Evolutionary conservation across 345 rosid species (phyloP).

Genomic region (Passiflora organensis): DNA sequence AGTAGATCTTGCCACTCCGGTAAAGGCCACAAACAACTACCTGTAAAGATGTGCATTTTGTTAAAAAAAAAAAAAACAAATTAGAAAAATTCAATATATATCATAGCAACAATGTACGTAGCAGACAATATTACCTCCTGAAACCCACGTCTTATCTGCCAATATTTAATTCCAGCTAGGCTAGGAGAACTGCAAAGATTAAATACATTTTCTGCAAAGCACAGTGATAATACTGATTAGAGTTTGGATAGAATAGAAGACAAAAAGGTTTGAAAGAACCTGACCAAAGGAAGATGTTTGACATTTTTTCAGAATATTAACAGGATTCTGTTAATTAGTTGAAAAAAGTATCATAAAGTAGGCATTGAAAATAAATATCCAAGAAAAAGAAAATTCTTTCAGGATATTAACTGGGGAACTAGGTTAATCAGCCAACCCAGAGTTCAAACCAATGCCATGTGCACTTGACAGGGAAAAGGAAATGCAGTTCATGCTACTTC

Average conservation of each 20-base stretch:
- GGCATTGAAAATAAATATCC: not conserved
- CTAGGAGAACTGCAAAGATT: conserved; percentile 78
- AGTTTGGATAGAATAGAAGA: conserved; percentile 11
- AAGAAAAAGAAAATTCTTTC: not conserved
- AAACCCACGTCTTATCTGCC: conserved; percentile 65
- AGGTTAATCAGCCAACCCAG: too few relatives aligned
- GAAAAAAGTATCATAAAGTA: too few relatives aligned
- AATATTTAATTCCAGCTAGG: conserved; percentile 57
- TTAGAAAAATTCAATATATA: conserved; percentile 6
- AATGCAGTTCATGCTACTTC: too few relatives aligned
- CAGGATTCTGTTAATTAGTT: too few relatives aligned
- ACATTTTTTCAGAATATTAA: too few relatives aligned
- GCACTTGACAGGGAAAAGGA: too few relatives aligned
- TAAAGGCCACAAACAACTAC: conserved; percentile 87
- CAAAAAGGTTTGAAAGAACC: conserved; percentile 8
- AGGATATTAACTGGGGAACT: too few relatives aligned
- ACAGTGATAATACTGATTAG: conserved; percentile 25
- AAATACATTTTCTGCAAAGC: conserved; percentile 85
- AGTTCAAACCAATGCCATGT: too few relatives aligned
- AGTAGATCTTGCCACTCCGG: conserved; percentile 63
- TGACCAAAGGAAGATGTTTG: too few relatives aligned
- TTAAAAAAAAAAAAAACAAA: conserved; percentile 5
- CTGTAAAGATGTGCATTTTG: conserved; percentile 37
- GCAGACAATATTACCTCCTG: conserved; percentile 49
- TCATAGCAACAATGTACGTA: conserved; percentile 4